These are phyloP conservation scores for Quercus robur DNA, from an alignment of 306 rosid species.

Conservation along the genomic window DNA sequence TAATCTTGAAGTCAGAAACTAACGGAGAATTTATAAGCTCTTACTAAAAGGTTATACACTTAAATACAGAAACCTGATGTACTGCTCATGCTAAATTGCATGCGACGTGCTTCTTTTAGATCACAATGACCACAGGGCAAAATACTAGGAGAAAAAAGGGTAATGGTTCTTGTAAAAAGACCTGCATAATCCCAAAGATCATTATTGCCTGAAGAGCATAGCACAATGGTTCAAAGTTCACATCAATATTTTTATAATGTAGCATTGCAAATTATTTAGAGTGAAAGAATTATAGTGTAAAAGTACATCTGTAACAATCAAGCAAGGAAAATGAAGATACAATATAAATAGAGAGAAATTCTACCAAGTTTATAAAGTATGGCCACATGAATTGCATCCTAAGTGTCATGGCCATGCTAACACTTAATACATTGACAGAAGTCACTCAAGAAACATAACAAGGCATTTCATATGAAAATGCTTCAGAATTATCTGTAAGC, in stretches of 20 bases:
- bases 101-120: conserved; percentile 10
- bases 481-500: no score
- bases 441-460: no score
- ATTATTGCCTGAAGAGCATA: neutral
- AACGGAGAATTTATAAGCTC: neutral
- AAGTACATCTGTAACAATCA: neutral
- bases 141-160: conserved; percentile 24
- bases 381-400: no score
- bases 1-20: conserved; percentile 8
- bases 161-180: conserved; percentile 22
- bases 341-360: neutral
- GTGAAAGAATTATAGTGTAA: neutral
- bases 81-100: conserved; percentile 33
- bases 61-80: conserved; percentile 40
- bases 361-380: neutral
- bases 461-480: no score
- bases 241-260: neutral
- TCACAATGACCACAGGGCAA: conserved; percentile 15
- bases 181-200: conserved; percentile 30
- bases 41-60: conserved; percentile 17
- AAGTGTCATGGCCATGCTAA: no score
- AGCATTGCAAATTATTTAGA: neutral
- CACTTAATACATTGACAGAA: no score
- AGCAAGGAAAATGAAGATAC: neutral
- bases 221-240: neutral